These are phyloP conservation scores for Coemansia sp. DNA, from an alignment of 192 early-diverging fungal genomes.

Conservation along the genomic window DNA sequence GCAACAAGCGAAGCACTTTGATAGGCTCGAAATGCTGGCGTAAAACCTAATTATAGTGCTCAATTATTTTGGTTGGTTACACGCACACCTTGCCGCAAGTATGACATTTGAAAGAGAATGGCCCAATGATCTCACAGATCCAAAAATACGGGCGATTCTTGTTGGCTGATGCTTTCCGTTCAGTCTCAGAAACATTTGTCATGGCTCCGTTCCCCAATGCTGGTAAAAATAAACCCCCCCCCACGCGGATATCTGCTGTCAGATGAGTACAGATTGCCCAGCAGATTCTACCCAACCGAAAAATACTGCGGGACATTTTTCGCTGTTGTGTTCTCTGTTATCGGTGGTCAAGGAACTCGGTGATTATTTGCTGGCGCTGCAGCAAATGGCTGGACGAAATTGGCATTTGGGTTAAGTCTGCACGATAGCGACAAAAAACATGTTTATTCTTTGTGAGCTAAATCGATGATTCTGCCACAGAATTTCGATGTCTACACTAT, in stretches of 20 bases:
- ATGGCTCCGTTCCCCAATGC: not conserved
- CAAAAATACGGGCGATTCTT: slow-evolving; percentile 7
- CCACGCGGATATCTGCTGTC: not conserved
- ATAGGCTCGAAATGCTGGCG: not conserved
- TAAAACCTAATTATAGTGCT: not conserved
- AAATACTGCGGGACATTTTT: not conserved
- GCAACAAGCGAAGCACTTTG: not conserved
- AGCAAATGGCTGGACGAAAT: too few species aligned
- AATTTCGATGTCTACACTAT: too few species aligned
- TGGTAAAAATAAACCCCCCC: not conserved
- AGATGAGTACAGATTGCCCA: not conserved
- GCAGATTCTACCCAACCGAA: not conserved
- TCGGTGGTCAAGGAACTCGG: too few species aligned
- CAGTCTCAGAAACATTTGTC: not conserved
- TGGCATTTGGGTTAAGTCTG: too few species aligned
- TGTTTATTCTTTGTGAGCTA: too few species aligned
- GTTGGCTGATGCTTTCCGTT: slow-evolving; percentile 1
- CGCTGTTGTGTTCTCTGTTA: not conserved
- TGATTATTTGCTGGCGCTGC: too few species aligned
- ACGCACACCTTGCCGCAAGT: not conserved
- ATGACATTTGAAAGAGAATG: slow-evolving; percentile 10
- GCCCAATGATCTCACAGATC: not conserved
- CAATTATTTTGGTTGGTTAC: not conserved
- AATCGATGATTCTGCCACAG: too few species aligned
- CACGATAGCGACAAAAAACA: too few species aligned